Conservation (phyloP, 2,329 filamentous ascomycete species). For the Hypoxylon sp. region DNA sequence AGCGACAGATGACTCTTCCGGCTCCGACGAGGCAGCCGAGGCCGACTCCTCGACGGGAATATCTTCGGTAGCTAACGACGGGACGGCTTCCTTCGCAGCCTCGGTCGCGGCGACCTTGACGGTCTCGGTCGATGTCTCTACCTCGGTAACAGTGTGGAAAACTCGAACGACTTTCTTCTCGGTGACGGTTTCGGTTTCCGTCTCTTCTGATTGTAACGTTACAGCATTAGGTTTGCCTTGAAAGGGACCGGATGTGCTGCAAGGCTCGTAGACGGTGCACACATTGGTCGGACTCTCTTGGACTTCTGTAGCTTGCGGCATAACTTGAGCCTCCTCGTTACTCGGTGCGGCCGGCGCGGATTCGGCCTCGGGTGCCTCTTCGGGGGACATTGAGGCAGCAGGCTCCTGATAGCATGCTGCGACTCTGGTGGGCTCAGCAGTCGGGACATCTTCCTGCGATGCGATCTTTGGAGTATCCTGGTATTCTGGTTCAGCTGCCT, state of each 20-base stretch:
- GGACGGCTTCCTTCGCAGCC: constrained; percentile 4
- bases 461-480: not conserved
- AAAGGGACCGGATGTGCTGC: constrained; percentile 26
- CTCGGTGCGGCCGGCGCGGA: not conserved
- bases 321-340: constrained; percentile 7
- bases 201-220: constrained; percentile 45
- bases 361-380: constrained; percentile 8
- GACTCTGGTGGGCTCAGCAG: not conserved
- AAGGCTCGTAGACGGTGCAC: constrained; percentile 46
- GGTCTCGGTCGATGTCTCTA: constrained; percentile 53
- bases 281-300: constrained; percentile 35
- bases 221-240: constrained; percentile 17
- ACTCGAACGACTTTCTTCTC: constrained; percentile 54
- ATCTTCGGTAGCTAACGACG: constrained; percentile 12
- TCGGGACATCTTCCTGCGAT: not conserved
- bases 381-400: not conserved
- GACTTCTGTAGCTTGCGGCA: constrained; percentile 1
- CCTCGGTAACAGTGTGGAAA: constrained; percentile 56
- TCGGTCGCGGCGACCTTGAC: constrained; percentile 41
- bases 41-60: constrained; percentile 1
- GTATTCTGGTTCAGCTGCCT: not conserved
- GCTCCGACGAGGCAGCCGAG: not conserved
- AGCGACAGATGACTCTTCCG: not conserved
- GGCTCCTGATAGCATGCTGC: constrained; percentile 3
- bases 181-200: constrained; percentile 51